Base-by-base conservation (phyloP, 345 rosid species). In the Passiflora organensis region DNA sequence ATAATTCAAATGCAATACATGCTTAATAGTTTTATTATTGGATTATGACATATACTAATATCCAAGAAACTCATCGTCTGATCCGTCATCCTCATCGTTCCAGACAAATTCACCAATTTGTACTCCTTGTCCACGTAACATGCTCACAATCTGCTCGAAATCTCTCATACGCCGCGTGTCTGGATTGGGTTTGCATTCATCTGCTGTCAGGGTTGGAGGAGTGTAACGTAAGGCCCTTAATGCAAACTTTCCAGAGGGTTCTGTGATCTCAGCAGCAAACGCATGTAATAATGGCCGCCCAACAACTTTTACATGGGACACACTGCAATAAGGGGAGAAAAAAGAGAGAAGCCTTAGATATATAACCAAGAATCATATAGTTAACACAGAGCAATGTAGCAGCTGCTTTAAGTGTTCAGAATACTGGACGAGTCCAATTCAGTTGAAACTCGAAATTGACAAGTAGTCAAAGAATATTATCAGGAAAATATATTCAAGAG, bases 241-340 rank as follows among this genome's bases (percentile, higher is more conserved):
- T 16, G 60, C 76, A 58, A 86, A 78, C 53, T 72, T 77, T 32
- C 79, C 87, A 0, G 76, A 51, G 10, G 80, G 86, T 59, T 80
- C 80, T 18, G 62, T 54, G 2, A 66, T 68, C 60, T 69, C 75
- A 42, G 72, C 62, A 14, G 65, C 63, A 63, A 93, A 80, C 32
- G 78, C 66, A 43, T 82, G 78, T 28, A 70, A 77, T 42, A 89
- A 54, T 2, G 87, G 75, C 20, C 82, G 77, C 56, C 99, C 99
- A 32, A 69, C 15, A 46, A 73, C 85, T 66, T 77, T 70, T 39
- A 89, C 94, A 51, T 82, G 83, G 6, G 82, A 65, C 24, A 93
- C 70, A n/a, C 99, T 93, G 87, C 79, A 80, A 63, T 13, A 28
- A 28, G 34, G 34, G 34, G 5, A 28, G 12, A 22, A 67, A 56